Percentiles rank a stretch among this genome's conserved stretches.
phyloP scores from a whole-genome alignment of 208 protist species.

The Trypanosoma mega region DNA sequence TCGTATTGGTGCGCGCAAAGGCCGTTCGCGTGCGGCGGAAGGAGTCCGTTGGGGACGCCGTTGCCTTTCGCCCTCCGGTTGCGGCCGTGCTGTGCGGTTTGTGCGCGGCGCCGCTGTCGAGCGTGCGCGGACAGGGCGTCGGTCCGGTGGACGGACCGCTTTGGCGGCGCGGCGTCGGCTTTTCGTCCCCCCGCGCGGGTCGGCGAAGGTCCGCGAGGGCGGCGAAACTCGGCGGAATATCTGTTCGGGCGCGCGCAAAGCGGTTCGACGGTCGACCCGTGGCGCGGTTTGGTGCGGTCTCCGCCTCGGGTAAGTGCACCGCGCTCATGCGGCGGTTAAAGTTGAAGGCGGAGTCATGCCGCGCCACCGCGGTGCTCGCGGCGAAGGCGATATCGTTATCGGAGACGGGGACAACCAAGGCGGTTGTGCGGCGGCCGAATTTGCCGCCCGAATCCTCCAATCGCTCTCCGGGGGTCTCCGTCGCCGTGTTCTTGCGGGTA shows the following conservation, averaged over 20 bases:
- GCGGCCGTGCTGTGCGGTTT: background rate
- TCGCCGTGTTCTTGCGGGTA: slow-evolving; percentile 1
- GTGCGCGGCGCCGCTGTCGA: no score
- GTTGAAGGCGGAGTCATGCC: slow-evolving; percentile 52
- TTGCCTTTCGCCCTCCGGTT: background rate
- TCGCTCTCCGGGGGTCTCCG: background rate
- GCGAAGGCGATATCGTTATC: slow-evolving; percentile 55
- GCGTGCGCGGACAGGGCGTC: background rate
- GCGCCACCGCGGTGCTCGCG: slow-evolving; percentile 45
- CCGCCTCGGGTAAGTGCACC: slow-evolving; percentile 2
- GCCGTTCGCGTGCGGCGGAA: slow-evolving; percentile 2
- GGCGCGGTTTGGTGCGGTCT: background rate
- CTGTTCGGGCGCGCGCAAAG: slow-evolving; percentile 18
- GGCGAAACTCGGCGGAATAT: slow-evolving; percentile 12
- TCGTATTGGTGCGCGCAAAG: slow-evolving; percentile 9
- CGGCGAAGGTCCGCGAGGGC: slow-evolving; percentile 3
- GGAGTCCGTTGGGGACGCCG: background rate
- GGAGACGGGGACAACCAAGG: slow-evolving; percentile 48
- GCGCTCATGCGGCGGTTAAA: slow-evolving; percentile 42
- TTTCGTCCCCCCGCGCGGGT: background rate
- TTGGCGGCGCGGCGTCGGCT: slow-evolving; percentile 1
- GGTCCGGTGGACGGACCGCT: no score
- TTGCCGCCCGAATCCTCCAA: background rate
- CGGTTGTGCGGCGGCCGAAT: slow-evolving; percentile 36
- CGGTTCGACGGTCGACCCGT: background rate